Percentiles rank a stretch among this genome's conserved stretches.
Evolutionary conservation across 2,329 filamentous ascomycete genomes (phyloP).

Genomic region (Aspergillus sergii): DNA sequence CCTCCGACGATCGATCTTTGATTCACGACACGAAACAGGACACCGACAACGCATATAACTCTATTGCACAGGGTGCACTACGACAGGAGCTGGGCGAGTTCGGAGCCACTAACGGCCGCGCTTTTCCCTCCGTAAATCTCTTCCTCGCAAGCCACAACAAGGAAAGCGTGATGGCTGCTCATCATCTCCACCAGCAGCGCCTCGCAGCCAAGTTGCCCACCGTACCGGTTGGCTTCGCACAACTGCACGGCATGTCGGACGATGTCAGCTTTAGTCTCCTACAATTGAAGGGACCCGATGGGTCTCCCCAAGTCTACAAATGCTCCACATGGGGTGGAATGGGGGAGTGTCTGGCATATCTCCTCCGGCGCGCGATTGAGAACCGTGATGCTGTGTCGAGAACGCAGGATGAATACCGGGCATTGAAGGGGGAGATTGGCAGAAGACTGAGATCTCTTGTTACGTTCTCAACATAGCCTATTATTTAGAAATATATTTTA

Average conservation of each 20-base stretch:
- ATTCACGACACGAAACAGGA: conserved; percentile 73
- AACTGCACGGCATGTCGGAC: conserved; percentile 64
- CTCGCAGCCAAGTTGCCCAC: conserved; percentile 41
- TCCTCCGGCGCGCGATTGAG: conserved; percentile 60
- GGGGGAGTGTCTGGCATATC: conserved; percentile 78
- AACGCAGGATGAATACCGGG: conserved; percentile 48
- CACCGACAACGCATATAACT: conserved; percentile 74
- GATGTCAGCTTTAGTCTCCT: conserved; percentile 60
- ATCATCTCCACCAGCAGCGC: conserved; percentile 52
- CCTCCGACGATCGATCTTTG: conserved; percentile 67
- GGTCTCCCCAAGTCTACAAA: conserved; percentile 54
- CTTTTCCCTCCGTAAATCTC: conserved; percentile 63
- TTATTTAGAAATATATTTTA: neutral
- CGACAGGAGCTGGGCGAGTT: conserved; percentile 45
- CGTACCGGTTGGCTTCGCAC: conserved; percentile 57
- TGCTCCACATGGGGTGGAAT: conserved; percentile 60
- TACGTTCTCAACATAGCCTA: neutral
- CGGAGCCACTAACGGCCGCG: conserved; percentile 14
- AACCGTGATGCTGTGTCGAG: conserved; percentile 61
- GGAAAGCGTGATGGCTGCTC: conserved; percentile 63
- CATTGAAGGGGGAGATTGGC: conserved; percentile 27
- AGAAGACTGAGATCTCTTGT: conserved; percentile 6
- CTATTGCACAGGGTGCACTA: conserved; percentile 68
- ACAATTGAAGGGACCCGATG: conserved; percentile 39
- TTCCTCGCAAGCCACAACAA: conserved; percentile 85